Percentiles rank a stretch among this genome's conserved stretches.
These are phyloP conservation scores for Acorus gramineus DNA, from an alignment of 106 monocot species.

Conservation along the genomic window DNA sequence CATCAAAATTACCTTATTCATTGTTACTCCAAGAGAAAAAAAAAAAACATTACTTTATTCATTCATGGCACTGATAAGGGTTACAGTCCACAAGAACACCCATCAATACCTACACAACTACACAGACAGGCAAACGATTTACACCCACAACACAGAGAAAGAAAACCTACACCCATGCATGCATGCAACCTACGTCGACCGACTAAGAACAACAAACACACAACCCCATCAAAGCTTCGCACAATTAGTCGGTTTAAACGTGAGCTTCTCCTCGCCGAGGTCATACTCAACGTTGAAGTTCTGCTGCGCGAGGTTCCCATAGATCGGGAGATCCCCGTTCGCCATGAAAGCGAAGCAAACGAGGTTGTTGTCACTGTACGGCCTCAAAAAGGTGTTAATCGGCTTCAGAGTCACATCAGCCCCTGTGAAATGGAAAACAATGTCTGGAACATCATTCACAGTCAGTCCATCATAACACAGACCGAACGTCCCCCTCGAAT, in stretches of 20 bases:
- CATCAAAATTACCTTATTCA: too few species aligned
- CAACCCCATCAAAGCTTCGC: background rate
- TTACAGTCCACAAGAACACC: too few species aligned
- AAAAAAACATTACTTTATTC: too few species aligned
- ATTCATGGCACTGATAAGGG: too few species aligned
- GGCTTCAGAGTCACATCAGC: slow-evolving; percentile 15
- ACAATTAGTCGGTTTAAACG: slow-evolving; percentile 24
- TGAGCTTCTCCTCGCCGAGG: slow-evolving; percentile 15
- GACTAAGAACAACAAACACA: too few species aligned
- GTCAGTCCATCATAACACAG: slow-evolving; percentile 17
- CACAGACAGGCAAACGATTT: too few species aligned
- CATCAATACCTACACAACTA: too few species aligned
- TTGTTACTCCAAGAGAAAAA: too few species aligned
- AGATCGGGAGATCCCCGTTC: background rate
- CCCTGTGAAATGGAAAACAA: slow-evolving; percentile 17
- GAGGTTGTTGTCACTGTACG: background rate
- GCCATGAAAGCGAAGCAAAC: slow-evolving; percentile 22
- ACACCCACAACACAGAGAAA: too few species aligned
- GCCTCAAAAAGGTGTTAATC: slow-evolving; percentile 10
- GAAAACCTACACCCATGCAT: too few species aligned
- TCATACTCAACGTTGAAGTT: slow-evolving; percentile 40
- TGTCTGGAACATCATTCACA: slow-evolving; percentile 8
- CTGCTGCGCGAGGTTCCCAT: slow-evolving; percentile 49
- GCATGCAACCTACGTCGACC: too few species aligned
- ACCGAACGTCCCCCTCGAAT: background rate